phyloP scores from a whole-genome alignment of 495 filamentous ascomycete species.

The Daldinia vernicosa region DNA sequence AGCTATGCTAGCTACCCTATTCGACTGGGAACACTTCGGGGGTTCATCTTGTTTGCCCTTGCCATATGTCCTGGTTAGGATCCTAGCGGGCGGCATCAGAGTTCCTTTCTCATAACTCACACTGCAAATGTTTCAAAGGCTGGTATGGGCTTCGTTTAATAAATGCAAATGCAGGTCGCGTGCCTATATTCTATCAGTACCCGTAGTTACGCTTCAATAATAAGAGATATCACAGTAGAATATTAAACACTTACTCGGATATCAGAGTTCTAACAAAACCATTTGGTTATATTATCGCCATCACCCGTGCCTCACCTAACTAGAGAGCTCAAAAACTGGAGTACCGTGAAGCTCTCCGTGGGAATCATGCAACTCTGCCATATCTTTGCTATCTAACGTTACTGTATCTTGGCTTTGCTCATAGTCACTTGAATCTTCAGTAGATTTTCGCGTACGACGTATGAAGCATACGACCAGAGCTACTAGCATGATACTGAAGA shows the following conservation, averaged over 20 bases:
- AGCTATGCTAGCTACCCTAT: not conserved
- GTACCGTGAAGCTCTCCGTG: not conserved
- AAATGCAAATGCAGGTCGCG: not conserved
- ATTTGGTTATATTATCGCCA: not conserved
- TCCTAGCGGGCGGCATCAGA: not conserved
- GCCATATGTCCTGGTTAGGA: not conserved
- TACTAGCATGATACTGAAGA: not conserved
- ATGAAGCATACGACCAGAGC: not conserved
- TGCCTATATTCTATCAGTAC: not conserved
- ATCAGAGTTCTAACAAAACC: not conserved
- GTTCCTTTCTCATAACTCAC: not conserved
- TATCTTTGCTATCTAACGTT: not conserved
- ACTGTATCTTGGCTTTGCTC: not conserved
- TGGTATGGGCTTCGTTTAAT: not conserved
- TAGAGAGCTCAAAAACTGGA: not conserved
- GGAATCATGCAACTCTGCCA: not conserved
- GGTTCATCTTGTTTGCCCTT: not conserved
- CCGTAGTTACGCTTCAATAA: not conserved
- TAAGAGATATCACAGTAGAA: not conserved
- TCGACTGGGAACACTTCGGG: not conserved
- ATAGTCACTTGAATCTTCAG: not conserved
- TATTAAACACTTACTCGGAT: not conserved
- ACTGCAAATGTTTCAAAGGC: not conserved
- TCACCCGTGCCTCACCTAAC: not conserved
- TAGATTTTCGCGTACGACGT: not conserved